These are phyloP conservation scores for Davidsoniella eucalypti DNA, from an alignment of 2,329 filamentous ascomycete genomes.

Conservation along the genomic window DNA sequence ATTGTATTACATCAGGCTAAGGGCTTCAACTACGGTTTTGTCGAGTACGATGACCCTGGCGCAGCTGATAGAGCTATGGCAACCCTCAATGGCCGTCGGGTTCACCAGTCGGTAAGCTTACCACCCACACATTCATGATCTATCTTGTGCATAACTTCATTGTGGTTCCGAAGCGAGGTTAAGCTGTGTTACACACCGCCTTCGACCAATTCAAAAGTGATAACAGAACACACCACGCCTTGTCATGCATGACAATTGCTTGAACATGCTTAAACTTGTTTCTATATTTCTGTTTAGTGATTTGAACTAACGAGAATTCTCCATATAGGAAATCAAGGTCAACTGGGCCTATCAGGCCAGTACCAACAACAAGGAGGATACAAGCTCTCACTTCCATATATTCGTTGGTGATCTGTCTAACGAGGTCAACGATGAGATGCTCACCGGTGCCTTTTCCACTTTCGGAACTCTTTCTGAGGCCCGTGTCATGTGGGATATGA, in stretches of 20 bases:
- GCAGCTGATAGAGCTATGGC: conserved; percentile 94
- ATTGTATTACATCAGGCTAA: conserved; percentile 45
- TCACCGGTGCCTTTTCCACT: conserved; percentile 84
- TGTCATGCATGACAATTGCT: too few relatives aligned
- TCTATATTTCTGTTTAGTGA: not conserved
- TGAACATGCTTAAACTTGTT: not conserved
- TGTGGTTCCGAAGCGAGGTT: not conserved
- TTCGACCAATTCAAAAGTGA: too few relatives aligned
- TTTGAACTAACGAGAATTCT: not conserved
- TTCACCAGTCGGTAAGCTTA: conserved; percentile 74
- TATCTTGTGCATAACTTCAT: not conserved
- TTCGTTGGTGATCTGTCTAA: conserved; percentile 97
- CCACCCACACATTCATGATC: not conserved
- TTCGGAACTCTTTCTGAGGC: conserved; percentile 95
- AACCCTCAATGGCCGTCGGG: conserved; percentile 84
- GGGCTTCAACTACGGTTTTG: conserved; percentile 97
- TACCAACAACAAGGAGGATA: conserved; percentile 86
- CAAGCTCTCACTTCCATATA: conserved; percentile 95
- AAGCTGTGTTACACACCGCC: too few relatives aligned
- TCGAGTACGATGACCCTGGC: conserved; percentile 95
- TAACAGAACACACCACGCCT: too few relatives aligned
- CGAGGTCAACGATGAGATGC: conserved; percentile 93
- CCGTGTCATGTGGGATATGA: conserved; percentile 99
- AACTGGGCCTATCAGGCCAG: conserved; percentile 99
- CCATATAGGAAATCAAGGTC: conserved; percentile 74